Percentiles rank a stretch among this genome's conserved stretches.
Conservation (phyloP, 306 rosid species). For the Vicia faba region DNA sequence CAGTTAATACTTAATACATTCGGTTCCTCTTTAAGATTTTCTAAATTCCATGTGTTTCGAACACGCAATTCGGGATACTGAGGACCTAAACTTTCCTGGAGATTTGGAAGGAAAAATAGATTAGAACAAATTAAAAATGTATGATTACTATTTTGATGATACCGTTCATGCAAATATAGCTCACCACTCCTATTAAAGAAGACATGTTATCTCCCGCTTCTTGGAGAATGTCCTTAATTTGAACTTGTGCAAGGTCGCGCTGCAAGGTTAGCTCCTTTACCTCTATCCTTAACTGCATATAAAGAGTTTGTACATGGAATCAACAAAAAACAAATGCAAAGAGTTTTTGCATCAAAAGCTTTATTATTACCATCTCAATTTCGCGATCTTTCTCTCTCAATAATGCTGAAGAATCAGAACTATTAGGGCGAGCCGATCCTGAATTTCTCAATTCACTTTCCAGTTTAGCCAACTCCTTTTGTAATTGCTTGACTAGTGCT, state of each 20-base stretch:
- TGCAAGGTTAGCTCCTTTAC: slow-evolving; percentile 60
- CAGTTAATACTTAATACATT: slow-evolving; percentile 37
- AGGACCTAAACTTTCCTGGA: slow-evolving; percentile 57
- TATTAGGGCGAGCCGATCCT: slow-evolving; percentile 40
- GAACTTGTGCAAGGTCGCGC: slow-evolving; percentile 72
- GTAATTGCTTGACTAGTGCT: slow-evolving; percentile 90
- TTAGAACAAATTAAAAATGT: slow-evolving; percentile 24
- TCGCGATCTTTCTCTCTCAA: slow-evolving; percentile 79
- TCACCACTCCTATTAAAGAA: slow-evolving; percentile 52
- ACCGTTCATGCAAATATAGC: slow-evolving; percentile 36
- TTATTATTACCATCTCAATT: slow-evolving; percentile 72
- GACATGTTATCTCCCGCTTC: slow-evolving; percentile 58
- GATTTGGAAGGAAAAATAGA: slow-evolving; percentile 35
- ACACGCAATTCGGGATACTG: slow-evolving; percentile 65
- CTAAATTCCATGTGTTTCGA: slow-evolving; percentile 63
- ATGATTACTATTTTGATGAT: slow-evolving; percentile 23
- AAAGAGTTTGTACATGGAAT: slow-evolving; percentile 16
- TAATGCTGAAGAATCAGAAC: slow-evolving; percentile 55
- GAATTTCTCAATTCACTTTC: slow-evolving; percentile 71
- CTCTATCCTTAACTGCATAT: slow-evolving; percentile 81
- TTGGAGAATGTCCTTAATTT: slow-evolving; percentile 70
- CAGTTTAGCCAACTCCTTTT: slow-evolving; percentile 81
- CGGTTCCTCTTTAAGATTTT: slow-evolving; percentile 49
- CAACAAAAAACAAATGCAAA: slow-evolving; percentile 16
- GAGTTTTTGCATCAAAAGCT: slow-evolving; percentile 9